These are phyloP conservation scores for Apiospora koreana DNA, from an alignment of 2,329 filamentous ascomycete genomes.

Conservation along the genomic window DNA sequence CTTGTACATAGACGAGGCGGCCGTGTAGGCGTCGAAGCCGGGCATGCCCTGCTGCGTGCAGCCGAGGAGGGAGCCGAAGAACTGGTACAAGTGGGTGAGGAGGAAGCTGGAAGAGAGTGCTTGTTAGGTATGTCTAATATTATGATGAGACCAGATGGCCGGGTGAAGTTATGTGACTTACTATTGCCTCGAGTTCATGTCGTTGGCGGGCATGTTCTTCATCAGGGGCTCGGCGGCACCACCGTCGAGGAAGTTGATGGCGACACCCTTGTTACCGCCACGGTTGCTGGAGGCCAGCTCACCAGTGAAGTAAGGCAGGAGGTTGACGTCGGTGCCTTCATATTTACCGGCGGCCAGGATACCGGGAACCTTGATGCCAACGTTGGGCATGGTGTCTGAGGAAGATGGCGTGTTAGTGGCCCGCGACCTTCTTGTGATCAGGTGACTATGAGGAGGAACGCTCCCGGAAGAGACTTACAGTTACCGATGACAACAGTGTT, in stretches of 20 bases:
- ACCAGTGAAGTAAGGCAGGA: conserved; percentile 62
- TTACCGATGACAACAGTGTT: conserved; percentile 67
- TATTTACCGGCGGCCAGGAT: conserved; percentile 54
- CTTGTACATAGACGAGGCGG: conserved; percentile 47
- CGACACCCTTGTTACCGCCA: conserved; percentile 43
- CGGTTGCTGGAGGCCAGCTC: conserved; percentile 54
- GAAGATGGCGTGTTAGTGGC: background rate
- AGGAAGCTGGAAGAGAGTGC: conserved; percentile 42
- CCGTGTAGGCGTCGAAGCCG: conserved; percentile 51
- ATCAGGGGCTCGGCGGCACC: conserved; percentile 56
- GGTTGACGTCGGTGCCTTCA: conserved; percentile 53
- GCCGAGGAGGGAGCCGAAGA: conserved; percentile 59
- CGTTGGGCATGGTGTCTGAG: conserved; percentile 53
- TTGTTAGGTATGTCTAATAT: background rate
- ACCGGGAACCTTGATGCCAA: conserved; percentile 54
- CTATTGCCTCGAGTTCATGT: conserved; percentile 55
- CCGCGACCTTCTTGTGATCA: background rate
- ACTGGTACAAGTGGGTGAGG: conserved; percentile 62
- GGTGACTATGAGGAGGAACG: background rate
- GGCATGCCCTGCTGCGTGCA: conserved; percentile 52
- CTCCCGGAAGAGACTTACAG: conserved; percentile 37
- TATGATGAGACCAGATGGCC: too few relatives aligned
- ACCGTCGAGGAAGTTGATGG: conserved; percentile 63
- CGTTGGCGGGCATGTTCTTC: conserved; percentile 56
- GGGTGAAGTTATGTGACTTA: conserved; percentile 33